Percentiles rank a stretch among this genome's conserved stretches.
Conservation (phyloP, 768 basidiomycete species). For the Crepidotus variabilis region DNA sequence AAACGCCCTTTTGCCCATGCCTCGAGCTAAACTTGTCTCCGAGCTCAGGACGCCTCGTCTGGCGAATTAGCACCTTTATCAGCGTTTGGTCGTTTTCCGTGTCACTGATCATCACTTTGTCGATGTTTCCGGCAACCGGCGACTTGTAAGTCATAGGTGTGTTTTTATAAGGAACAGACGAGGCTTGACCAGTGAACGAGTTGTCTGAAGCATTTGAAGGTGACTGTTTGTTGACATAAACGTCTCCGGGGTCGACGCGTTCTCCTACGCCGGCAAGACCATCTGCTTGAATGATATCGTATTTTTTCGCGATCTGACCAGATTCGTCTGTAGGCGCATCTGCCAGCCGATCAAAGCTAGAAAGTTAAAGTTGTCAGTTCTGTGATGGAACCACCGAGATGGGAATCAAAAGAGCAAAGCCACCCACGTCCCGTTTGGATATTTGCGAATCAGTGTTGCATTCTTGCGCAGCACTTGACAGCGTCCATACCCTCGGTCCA, state of each 20-base stretch:
- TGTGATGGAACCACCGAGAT: background rate
- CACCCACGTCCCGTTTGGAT: conserved; percentile 94
- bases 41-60: conserved; percentile 93
- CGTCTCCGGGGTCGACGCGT: conserved; percentile 86
- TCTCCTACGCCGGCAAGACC: conserved; percentile 95
- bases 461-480: conserved; percentile 98
- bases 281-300: conserved; percentile 87
- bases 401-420: background rate
- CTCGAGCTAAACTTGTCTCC: conserved; percentile 98
- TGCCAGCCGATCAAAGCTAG: conserved; percentile 88
- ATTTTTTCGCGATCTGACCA: conserved; percentile 76
- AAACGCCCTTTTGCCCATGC: conserved; percentile 99
- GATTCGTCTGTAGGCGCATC: conserved; percentile 87
- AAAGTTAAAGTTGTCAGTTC: conserved; percentile 5
- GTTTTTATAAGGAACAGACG: conserved; percentile 86
- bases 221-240: conserved; percentile 96
- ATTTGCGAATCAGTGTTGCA: conserved; percentile 89
- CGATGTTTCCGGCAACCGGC: conserved; percentile 89
- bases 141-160: conserved; percentile 92
- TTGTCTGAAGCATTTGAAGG: conserved; percentile 94
- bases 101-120: conserved; percentile 97
- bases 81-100: conserved; percentile 95
- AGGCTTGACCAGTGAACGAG: conserved; percentile 78
- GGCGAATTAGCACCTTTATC: conserved; percentile 95
- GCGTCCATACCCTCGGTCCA: conserved; percentile 95